phyloP scores from a whole-genome alignment of 139 green algal genomes.

The Eudorina sp. region DNA sequence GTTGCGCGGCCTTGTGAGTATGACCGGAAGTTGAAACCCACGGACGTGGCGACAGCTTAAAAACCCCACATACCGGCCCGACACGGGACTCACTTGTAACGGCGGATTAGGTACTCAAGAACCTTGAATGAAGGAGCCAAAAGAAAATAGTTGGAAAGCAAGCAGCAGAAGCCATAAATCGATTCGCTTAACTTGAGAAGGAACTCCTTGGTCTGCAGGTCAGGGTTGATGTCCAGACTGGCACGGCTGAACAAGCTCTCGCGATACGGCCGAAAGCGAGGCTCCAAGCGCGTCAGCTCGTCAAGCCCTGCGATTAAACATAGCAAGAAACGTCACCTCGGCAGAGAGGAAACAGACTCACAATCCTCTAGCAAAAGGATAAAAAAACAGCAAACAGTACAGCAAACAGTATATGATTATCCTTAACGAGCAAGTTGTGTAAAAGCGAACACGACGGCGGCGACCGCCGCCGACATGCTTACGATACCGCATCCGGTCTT shows the following conservation, averaged over 20 bases:
- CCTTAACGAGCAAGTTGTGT: too few species aligned
- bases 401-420: too few species aligned
- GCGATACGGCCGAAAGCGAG: conserved; percentile 73
- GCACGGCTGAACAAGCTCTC: conserved; percentile 82
- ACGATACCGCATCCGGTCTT: background rate
- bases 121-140: conserved; percentile 76
- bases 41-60: too few species aligned
- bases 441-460: too few species aligned
- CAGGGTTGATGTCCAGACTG: conserved; percentile 63
- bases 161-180: conserved; percentile 75
- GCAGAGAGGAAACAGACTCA: too few species aligned
- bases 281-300: conserved; percentile 78
- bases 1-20: too few species aligned
- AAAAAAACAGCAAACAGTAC: too few species aligned
- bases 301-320: conserved; percentile 85
- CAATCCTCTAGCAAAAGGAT: too few species aligned
- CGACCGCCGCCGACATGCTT: background rate
- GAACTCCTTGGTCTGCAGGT: conserved; percentile 74
- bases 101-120: conserved; percentile 91
- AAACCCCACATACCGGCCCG: too few species aligned
- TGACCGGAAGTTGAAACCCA: too few species aligned
- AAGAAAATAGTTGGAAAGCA: conserved; percentile 88
- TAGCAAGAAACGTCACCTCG: too few species aligned
- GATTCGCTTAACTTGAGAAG: conserved; percentile 67
- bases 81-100: conserved; percentile 86